phyloP scores from a whole-genome alignment of 2,329 filamentous ascomycete genomes.

The Aspergillus pseudonomiae region DNA sequence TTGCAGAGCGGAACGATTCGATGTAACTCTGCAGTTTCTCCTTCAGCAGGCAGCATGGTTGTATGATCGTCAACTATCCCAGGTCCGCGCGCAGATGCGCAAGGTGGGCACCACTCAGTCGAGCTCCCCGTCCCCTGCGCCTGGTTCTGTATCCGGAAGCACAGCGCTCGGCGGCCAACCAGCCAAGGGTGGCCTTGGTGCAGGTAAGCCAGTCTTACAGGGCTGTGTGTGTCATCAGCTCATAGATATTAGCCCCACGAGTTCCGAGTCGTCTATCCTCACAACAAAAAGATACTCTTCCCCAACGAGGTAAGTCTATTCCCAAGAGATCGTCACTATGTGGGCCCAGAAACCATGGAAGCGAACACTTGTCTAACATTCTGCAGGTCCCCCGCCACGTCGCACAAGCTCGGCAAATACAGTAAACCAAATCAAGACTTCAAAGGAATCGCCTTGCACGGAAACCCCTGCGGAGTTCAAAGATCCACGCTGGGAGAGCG shows the following conservation, averaged over 20 bases:
- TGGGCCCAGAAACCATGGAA: background rate
- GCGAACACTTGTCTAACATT: background rate
- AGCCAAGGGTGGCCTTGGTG: slow-evolving; percentile 20
- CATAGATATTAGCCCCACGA: slow-evolving; percentile 36
- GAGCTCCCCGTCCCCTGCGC: slow-evolving; percentile 45
- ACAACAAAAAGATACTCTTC: slow-evolving; percentile 36
- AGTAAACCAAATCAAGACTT: slow-evolving; percentile 29
- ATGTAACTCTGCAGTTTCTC: slow-evolving; percentile 84
- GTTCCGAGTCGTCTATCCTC: slow-evolving; percentile 42
- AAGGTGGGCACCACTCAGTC: slow-evolving; percentile 56
- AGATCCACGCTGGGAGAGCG: slow-evolving; percentile 27
- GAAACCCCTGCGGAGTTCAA: slow-evolving; percentile 29
- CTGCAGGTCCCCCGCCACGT: slow-evolving; percentile 16
- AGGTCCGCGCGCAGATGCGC: slow-evolving; percentile 87
- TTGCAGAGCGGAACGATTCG: slow-evolving; percentile 70
- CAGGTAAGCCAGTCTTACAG: slow-evolving; percentile 1
- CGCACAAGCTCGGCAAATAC: slow-evolving; percentile 38
- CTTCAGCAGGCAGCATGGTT: slow-evolving; percentile 93
- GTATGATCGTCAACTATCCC: slow-evolving; percentile 85
- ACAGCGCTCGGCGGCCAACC: slow-evolving; percentile 40
- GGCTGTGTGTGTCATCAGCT: background rate
- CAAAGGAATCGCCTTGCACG: slow-evolving; percentile 29
- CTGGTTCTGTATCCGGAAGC: slow-evolving; percentile 48
- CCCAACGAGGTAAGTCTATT: slow-evolving; percentile 30
- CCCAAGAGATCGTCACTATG: background rate